Evolutionary conservation across 768 basidiomycete species (phyloP).

Genomic region (Roridomyces roridus): DNA sequence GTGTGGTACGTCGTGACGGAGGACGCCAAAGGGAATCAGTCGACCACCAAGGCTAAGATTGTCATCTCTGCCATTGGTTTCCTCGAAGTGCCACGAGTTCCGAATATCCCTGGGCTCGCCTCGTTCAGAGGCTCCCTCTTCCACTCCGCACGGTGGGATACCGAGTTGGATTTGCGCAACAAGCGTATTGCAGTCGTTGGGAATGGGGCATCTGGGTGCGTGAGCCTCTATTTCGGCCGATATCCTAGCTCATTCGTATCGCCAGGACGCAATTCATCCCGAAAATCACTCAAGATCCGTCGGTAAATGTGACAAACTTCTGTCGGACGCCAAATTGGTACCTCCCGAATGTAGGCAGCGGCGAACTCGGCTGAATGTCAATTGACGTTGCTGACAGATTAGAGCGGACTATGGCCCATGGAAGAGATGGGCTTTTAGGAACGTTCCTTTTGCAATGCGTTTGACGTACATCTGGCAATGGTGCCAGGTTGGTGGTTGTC

Average conservation of each 20-base stretch:
- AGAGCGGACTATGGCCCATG: constrained; percentile 30
- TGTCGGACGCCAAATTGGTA: constrained; percentile 68
- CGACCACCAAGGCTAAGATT: constrained; percentile 47
- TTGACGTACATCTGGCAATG: constrained; percentile 33
- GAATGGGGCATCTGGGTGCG: constrained; percentile 63
- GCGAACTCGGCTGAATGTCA: too few relatives aligned
- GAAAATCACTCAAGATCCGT: constrained; percentile 53
- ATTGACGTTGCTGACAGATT: background rate
- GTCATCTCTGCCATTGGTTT: constrained; percentile 58
- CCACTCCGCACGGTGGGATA: constrained; percentile 60
- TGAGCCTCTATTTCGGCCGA: too few relatives aligned
- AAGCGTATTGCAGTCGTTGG: constrained; percentile 65
- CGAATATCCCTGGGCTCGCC: constrained; percentile 40
- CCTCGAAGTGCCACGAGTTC: constrained; percentile 50
- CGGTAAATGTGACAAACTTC: constrained; percentile 61
- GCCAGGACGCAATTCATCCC: constrained; percentile 69
- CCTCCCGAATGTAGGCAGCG: constrained; percentile 55
- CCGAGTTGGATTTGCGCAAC: constrained; percentile 42
- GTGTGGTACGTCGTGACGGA: constrained; percentile 38
- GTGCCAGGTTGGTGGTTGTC: constrained; percentile 15
- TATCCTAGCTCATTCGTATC: background rate
- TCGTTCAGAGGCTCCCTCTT: constrained; percentile 56
- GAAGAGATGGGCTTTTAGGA: constrained; percentile 47
- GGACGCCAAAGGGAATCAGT: constrained; percentile 33
- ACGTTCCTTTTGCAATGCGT: constrained; percentile 43